These are phyloP conservation scores for Stipa capillata DNA, from an alignment of 176 grass and related monocot species.

Conservation along the genomic window DNA sequence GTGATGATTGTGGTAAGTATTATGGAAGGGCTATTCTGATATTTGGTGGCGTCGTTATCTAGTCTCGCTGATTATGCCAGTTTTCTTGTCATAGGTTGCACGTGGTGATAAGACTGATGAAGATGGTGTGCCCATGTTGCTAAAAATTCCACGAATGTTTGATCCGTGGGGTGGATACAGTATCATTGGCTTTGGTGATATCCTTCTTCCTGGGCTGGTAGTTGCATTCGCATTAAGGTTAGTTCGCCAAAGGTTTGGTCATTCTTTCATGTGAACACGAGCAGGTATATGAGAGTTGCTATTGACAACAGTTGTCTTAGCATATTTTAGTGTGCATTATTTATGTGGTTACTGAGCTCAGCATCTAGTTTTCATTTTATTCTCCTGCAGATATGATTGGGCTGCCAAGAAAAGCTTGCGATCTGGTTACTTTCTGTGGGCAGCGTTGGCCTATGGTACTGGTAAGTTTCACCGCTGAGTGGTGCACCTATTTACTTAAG, in stretches of 20 bases:
- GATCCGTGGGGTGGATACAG: constrained; percentile 90
- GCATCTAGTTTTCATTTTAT: background rate
- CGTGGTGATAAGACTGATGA: constrained; percentile 71
- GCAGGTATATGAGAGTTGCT: background rate
- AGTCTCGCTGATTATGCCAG: background rate
- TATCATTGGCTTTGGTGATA: constrained; percentile 86
- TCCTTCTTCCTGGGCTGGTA: constrained; percentile 76
- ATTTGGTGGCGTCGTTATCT: background rate
- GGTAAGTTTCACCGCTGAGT: constrained; percentile 37
- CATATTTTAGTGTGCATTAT: background rate
- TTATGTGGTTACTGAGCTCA: background rate
- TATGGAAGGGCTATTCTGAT: background rate
- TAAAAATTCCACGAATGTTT: constrained; percentile 80
- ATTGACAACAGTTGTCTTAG: background rate
- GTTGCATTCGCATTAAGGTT: constrained; percentile 82
- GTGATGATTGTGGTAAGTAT: constrained; percentile 88
- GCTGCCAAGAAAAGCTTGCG: constrained; percentile 66
- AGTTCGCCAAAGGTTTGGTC: background rate
- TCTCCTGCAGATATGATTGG: constrained; percentile 57
- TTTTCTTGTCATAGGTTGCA: constrained; percentile 47
- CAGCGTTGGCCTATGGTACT: constrained; percentile 80
- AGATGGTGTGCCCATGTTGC: constrained; percentile 82
- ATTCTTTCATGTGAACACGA: background rate
- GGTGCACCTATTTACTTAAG: background rate
- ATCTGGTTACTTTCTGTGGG: constrained; percentile 86